phyloP scores from a whole-genome alignment of 2,329 filamentous ascomycete genomes.

The Calcarisporium arbuscula region DNA sequence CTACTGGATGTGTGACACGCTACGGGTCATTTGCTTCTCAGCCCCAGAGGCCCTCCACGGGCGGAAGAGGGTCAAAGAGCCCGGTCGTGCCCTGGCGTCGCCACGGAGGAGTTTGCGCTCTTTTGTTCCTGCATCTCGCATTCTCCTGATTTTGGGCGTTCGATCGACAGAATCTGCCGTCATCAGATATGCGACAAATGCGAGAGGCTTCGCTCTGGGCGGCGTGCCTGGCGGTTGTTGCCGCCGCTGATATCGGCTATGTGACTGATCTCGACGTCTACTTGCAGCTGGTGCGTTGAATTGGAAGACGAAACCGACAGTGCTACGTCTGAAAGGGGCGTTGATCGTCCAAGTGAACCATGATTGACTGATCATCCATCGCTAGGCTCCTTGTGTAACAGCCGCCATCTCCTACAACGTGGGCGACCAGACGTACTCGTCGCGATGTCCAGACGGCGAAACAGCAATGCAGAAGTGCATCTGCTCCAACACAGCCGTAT shows the following conservation, averaged over 20 bases:
- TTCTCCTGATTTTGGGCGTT: too few relatives aligned
- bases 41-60: too few relatives aligned
- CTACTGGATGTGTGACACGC: too few relatives aligned
- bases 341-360: background rate
- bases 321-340: slow-evolving; percentile 1
- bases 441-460: slow-evolving; percentile 34
- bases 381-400: slow-evolving; percentile 44
- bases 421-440: slow-evolving; percentile 32
- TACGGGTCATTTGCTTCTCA: too few relatives aligned
- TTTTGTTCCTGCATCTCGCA: too few relatives aligned
- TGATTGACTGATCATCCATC: background rate
- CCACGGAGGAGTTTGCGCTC: too few relatives aligned
- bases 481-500: slow-evolving; percentile 42
- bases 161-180: too few relatives aligned
- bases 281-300: slow-evolving; percentile 13
- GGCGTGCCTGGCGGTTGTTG: background rate
- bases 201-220: too few relatives aligned
- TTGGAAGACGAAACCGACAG: background rate
- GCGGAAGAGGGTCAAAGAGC: too few relatives aligned
- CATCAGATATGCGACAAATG: too few relatives aligned
- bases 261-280: slow-evolving; percentile 39
- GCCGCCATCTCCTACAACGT: slow-evolving; percentile 39
- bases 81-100: too few relatives aligned
- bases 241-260: slow-evolving; percentile 27
- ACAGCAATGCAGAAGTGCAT: slow-evolving; percentile 44